phyloP scores from a whole-genome alignment of 257 asterid species.

The Capsicum pubescens region DNA sequence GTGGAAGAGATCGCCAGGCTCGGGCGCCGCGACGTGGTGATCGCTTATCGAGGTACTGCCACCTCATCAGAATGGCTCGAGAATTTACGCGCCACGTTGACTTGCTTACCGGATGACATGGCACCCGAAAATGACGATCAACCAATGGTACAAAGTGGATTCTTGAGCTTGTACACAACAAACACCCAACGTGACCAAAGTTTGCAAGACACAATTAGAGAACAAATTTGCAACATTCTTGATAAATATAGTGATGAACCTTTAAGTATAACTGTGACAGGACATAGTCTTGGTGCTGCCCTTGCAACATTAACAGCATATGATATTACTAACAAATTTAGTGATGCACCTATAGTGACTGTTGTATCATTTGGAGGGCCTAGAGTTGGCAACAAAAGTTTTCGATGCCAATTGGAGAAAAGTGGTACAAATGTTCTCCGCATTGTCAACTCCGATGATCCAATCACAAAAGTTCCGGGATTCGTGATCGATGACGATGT shows the following conservation, averaged over 20 bases:
- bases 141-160: conserved; percentile 85
- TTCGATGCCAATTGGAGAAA: conserved; percentile 59
- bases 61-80: conserved; percentile 85
- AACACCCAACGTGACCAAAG: conserved; percentile 38
- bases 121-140: conserved; percentile 31
- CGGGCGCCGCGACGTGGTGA: conserved; percentile 83
- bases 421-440: conserved; percentile 70
- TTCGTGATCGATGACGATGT: conserved; percentile 45
- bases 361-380: conserved; percentile 96
- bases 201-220: conserved; percentile 50
- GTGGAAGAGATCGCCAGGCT: conserved; percentile 58
- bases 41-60: conserved; percentile 85
- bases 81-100: conserved; percentile 68
- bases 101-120: conserved; percentile 59
- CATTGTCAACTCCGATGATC: conserved; percentile 78
- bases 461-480: conserved; percentile 77
- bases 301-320: conserved; percentile 66
- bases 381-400: conserved; percentile 70
- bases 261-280: conserved; percentile 84
- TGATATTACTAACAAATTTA: conserved; percentile 61
- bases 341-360: conserved; percentile 71
- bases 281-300: conserved; percentile 97
- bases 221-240: conserved; percentile 50
- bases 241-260: conserved; percentile 57
- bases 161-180: conserved; percentile 77